Conservation (phyloP, 306 rosid genomes). For the Lathyrus sativus region DNA sequence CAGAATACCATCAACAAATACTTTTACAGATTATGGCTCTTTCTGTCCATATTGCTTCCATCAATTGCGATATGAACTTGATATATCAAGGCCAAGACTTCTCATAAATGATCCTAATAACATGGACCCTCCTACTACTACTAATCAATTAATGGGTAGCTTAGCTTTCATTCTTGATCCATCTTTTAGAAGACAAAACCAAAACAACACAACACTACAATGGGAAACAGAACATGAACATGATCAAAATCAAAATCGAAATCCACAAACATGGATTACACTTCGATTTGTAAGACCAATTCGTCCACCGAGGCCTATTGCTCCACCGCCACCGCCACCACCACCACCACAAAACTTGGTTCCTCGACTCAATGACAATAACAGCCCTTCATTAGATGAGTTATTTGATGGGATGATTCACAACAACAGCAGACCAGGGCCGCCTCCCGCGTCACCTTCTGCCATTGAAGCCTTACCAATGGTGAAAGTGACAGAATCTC, state of each 20-base stretch:
- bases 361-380: slow-evolving; percentile 16
- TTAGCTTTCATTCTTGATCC: slow-evolving; percentile 54
- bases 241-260: slow-evolving; percentile 3
- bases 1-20: slow-evolving; percentile 40
- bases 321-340: background rate
- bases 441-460: slow-evolving; percentile 40
- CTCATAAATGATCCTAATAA: slow-evolving; percentile 33
- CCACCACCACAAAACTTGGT: background rate
- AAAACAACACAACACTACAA: slow-evolving; percentile 17
- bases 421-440: slow-evolving; percentile 37
- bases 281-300: slow-evolving; percentile 39
- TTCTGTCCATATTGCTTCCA: slow-evolving; percentile 60
- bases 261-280: slow-evolving; percentile 54
- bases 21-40: background rate
- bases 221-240: slow-evolving; percentile 41
- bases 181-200: slow-evolving; percentile 24
- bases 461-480: slow-evolving; percentile 47
- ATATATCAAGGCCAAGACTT: slow-evolving; percentile 49
- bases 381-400: slow-evolving; percentile 21
- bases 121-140: background rate
- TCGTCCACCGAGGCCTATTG: background rate
- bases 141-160: slow-evolving; percentile 32
- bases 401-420: slow-evolving; percentile 20
- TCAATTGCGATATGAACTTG: slow-evolving; percentile 49
- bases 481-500: slow-evolving; percentile 42